Evolutionary conservation across 441 rosid genomes (phyloP).

Genomic region (Adansonia gregorii): DNA sequence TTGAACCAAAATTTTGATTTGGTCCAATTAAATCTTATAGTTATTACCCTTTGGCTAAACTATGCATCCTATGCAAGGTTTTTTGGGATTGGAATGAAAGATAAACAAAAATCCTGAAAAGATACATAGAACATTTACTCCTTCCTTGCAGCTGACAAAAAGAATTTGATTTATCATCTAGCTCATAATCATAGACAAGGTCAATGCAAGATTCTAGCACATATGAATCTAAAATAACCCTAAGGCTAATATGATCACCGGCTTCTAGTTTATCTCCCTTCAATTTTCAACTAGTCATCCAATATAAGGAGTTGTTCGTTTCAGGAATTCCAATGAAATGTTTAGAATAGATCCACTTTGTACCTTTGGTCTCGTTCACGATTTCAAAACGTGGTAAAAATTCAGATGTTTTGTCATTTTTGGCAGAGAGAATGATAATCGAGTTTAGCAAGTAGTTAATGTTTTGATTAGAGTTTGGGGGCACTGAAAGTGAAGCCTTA

Average conservation of each 20-base stretch:
- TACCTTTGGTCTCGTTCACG: slow-evolving; percentile 6
- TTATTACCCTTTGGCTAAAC: neutral
- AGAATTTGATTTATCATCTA: neutral
- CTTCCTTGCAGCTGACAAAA: neutral
- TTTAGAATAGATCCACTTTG: neutral
- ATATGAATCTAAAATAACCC: neutral
- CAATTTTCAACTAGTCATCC: neutral
- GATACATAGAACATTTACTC: neutral
- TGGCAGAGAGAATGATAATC: neutral
- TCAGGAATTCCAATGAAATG: neutral
- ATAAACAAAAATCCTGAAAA: slow-evolving; percentile 27
- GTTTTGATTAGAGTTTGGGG: neutral
- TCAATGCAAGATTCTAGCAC: neutral
- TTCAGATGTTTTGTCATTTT: neutral
- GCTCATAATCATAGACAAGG: neutral
- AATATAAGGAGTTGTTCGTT: neutral
- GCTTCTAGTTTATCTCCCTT: neutral
- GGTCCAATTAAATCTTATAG: too few relatives aligned
- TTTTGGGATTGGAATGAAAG: neutral
- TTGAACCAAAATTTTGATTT: too few relatives aligned
- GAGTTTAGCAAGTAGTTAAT: neutral
- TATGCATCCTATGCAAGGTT: neutral
- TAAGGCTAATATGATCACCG: neutral
- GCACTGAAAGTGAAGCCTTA: neutral
- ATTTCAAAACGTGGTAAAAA: neutral